A percentile compares a stretch with the other conserved stretches of the same genome.
Evolutionary conservation across 2,329 filamentous ascomycete species (phyloP).

Genomic region (Venturia oleaginea): DNA sequence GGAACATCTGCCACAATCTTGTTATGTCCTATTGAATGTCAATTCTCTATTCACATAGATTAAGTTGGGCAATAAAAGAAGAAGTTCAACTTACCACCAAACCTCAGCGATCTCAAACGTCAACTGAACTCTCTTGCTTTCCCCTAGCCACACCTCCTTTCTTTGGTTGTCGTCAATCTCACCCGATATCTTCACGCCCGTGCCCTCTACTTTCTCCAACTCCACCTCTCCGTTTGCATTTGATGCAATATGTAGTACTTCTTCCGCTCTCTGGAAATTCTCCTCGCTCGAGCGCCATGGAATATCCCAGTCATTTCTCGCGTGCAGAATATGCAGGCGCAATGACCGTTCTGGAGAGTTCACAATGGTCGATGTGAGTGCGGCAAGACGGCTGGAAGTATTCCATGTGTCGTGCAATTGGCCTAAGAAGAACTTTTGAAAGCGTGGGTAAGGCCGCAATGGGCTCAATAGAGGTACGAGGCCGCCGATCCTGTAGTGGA

Average conservation of each 20-base stretch:
- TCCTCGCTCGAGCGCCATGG: conserved; percentile 60
- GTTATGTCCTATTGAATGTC: conserved; percentile 51
- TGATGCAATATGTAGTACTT: conserved; percentile 34
- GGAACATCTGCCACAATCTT: conserved; percentile 56
- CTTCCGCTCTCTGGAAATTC: conserved; percentile 52
- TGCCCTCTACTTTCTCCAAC: conserved; percentile 17
- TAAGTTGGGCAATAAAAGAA: neutral
- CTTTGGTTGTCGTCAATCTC: neutral
- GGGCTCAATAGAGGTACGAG: conserved; percentile 71
- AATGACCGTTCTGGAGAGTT: neutral
- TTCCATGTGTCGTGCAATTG: conserved; percentile 76
- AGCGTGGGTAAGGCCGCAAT: conserved; percentile 54
- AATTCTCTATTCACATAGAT: neutral
- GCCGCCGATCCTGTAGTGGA: conserved; percentile 71
- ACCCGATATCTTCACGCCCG: conserved; percentile 13
- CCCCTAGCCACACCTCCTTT: neutral
- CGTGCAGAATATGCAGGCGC: conserved; percentile 62
- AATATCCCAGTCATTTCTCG: conserved; percentile 74
- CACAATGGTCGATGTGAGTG: conserved; percentile 34
- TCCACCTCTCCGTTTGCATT: conserved; percentile 21
- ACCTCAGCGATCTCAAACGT: conserved; percentile 33
- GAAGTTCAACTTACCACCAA: conserved; percentile 27
- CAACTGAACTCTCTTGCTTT: conserved; percentile 3
- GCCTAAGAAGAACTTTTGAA: conserved; percentile 51
- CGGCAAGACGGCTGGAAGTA: conserved; percentile 55